A percentile compares a stretch with the other conserved stretches of the same genome.
phyloP scores from a whole-genome alignment of 1,139 yeast genomes.

The Sugiyamaella paludigena region DNA sequence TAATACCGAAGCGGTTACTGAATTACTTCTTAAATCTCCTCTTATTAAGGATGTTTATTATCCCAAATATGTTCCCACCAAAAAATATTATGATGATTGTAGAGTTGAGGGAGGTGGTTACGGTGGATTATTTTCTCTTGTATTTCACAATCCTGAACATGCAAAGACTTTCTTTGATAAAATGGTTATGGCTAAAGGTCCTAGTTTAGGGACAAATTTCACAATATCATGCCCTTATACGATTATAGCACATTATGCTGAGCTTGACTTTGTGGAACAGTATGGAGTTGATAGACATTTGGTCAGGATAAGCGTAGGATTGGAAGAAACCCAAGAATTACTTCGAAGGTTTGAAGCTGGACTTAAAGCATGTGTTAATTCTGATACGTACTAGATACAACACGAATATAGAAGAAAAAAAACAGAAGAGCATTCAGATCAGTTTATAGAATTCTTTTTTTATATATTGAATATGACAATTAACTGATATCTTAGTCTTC shows the following conservation, averaged over 20 bases:
- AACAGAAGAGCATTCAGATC: too few relatives aligned
- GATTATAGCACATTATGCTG: conserved; percentile 81
- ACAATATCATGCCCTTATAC: conserved; percentile 92
- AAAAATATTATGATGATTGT: conserved; percentile 65
- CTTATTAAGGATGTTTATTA: conserved; percentile 62
- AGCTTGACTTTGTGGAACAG: conserved; percentile 73
- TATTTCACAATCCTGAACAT: conserved; percentile 62
- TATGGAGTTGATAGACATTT: conserved; percentile 85
- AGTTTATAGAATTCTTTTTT: too few relatives aligned
- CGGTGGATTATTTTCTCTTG: conserved; percentile 83
- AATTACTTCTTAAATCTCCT: conserved; percentile 38
- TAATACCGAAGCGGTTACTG: conserved; percentile 58
- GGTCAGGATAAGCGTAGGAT: conserved; percentile 81
- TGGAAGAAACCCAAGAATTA: conserved; percentile 45
- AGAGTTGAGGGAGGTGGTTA: conserved; percentile 78
- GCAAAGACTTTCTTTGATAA: conserved; percentile 76
- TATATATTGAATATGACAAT: too few relatives aligned
- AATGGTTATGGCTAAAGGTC: conserved; percentile 80
- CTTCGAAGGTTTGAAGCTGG: conserved; percentile 42
- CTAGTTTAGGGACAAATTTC: conserved; percentile 90
- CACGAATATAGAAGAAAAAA: too few relatives aligned
- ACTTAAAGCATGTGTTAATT: conserved; percentile 23
- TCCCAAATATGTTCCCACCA: conserved; percentile 59
- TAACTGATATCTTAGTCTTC: too few relatives aligned
- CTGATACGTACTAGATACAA: too few relatives aligned